Evolutionary conservation across 179 eudicot genomes (phyloP).

Genomic region (Camellia oleifera): DNA sequence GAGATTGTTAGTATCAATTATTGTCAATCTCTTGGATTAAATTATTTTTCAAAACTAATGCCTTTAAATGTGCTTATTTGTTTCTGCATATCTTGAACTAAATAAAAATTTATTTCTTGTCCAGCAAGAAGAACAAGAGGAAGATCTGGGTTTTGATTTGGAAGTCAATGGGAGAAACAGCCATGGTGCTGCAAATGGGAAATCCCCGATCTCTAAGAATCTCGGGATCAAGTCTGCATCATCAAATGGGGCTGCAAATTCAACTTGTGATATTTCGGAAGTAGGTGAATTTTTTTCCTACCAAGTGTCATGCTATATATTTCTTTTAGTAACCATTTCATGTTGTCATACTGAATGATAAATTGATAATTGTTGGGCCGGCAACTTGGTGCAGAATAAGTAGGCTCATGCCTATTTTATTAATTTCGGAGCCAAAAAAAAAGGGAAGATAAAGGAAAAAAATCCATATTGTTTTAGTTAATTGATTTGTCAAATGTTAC

Average conservation of each 20-base stretch:
- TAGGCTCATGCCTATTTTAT: not conserved
- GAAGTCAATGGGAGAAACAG: not conserved
- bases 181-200: not conserved
- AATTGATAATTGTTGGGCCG: not conserved
- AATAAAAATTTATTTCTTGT: not conserved
- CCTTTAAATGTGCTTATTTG: not conserved
- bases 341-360: not conserved
- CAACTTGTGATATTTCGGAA: not conserved
- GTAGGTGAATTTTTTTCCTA: not conserved
- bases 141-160: not conserved
- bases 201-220: not conserved
- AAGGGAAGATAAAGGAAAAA: not conserved
- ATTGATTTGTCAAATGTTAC: too few relatives aligned
- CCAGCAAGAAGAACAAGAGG: constrained; percentile 11
- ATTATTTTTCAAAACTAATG: not conserved
- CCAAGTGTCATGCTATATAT: too few relatives aligned
- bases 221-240: not conserved
- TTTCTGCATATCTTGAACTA: not conserved
- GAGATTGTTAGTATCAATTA: constrained; percentile 30
- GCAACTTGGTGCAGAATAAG: not conserved
- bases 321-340: not conserved
- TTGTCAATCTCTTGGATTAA: not conserved
- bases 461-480: not conserved
- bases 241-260: not conserved
- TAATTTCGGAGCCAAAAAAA: too few relatives aligned